Evolutionary conservation across 768 basidiomycete genomes (phyloP), one percentile per base, ranked within the genome.

Genomic region (Pulveroboletus sp.): DNA sequence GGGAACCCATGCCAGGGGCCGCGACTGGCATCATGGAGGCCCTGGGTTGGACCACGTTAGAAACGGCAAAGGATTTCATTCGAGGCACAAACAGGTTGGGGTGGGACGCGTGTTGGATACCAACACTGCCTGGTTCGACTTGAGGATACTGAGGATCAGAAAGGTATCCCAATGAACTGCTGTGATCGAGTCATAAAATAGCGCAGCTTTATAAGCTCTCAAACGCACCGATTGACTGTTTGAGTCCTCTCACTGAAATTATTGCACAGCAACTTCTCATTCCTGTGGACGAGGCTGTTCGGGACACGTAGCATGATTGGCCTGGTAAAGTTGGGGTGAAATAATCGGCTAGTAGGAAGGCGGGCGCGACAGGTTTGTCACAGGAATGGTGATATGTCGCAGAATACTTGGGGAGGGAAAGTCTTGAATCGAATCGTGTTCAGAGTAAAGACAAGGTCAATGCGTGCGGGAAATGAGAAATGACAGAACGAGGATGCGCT

Each of bases 271-370:
- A 65, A 8, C 12, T 27, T 36, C 27, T 11, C 19, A 23, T n/a
- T 63, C 36, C 62, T 62, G 63, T 63, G 45, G 4, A 7, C 1
- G 11, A 27, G 50, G 60, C 51, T 60, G 46, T 65, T 41, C 55
- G n/a, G 16, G 6, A 1, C 21, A 4, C 6, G 14, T 5, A 29
- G 16, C 55, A 57, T 57, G 2, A 39, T 45, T 45, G 38, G 48
- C 29, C 20, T 29, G 16, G 27, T 35, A 41, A 51, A 35, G 12
- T 14, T 33, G 43, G 38, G 31, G 33, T 14, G n/a, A 34, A 19
- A 9, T 24, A 12, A 17, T 38, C 40, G 11, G 25, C 17, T 7
- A 16, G 13, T 34, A 17, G 38, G 21, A 45, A 5, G 38, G 40
- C 19, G 35, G 43, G 19, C 32, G 23, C 31, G 36, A 54, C 36